These are phyloP conservation scores for Chenopodium suecicum DNA, from an alignment of 148 eudicot genomes.

Conservation along the genomic window DNA sequence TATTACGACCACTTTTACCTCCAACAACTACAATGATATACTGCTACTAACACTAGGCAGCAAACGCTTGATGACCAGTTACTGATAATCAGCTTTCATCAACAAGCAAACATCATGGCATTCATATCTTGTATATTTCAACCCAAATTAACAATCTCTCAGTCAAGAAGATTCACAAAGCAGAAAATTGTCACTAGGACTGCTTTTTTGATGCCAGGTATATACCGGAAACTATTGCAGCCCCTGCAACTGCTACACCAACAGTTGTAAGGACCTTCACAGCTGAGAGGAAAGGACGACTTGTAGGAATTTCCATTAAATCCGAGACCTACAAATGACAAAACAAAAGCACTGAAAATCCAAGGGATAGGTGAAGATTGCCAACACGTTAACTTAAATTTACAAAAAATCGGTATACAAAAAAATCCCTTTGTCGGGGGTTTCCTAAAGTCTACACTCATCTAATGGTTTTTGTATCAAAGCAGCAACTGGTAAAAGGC, in stretches of 20 bases:
- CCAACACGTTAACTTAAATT: background rate
- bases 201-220: constrained; percentile 70
- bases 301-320: constrained; percentile 50
- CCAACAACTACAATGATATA: background rate
- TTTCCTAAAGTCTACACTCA: too few species aligned
- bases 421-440: background rate
- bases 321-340: constrained; percentile 48
- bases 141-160: background rate
- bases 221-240: constrained; percentile 71
- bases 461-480: too few species aligned
- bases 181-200: constrained; percentile 2
- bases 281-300: constrained; percentile 31
- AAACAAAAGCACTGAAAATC: background rate
- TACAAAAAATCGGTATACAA: background rate
- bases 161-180: background rate
- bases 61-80: background rate
- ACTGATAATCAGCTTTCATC: background rate
- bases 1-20: background rate
- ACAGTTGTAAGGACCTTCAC: constrained; percentile 53
- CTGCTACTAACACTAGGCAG: too few species aligned
- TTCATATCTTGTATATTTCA: background rate
- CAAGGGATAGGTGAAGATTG: background rate
- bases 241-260: constrained; percentile 81
- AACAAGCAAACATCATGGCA: background rate
- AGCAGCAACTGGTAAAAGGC: background rate